A percentile compares a stretch with the other conserved stretches of the same genome.
Evolutionary conservation across 768 basidiomycete genomes (phyloP).

Genomic region (Naganishia kalamii): DNA sequence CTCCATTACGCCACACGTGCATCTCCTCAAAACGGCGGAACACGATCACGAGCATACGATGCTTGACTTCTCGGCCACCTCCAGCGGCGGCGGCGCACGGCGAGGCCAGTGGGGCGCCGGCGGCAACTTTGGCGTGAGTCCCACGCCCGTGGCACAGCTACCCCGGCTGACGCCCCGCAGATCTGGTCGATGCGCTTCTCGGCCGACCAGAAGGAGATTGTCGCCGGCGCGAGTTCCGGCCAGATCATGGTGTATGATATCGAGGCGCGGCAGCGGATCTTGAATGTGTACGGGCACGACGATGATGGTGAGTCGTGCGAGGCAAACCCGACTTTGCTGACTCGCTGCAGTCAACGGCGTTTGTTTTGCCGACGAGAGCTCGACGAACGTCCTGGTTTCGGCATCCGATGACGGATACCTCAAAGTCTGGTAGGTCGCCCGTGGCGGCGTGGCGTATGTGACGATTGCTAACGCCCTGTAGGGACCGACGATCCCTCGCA

Average conservation of each 20-base stretch:
- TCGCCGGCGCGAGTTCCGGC: slow-evolving; percentile 66
- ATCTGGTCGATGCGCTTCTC: slow-evolving; percentile 96
- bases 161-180: slow-evolving; percentile 51
- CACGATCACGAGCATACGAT: slow-evolving; percentile 40
- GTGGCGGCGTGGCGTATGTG: slow-evolving; percentile 76
- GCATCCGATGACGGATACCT: slow-evolving; percentile 90
- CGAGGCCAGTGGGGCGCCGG: slow-evolving; percentile 29
- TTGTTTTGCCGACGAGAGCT: slow-evolving; percentile 87
- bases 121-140: slow-evolving; percentile 41
- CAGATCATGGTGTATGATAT: slow-evolving; percentile 76
- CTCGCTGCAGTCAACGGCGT: slow-evolving; percentile 64
- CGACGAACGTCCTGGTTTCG: slow-evolving; percentile 88
- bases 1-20: slow-evolving; percentile 56
- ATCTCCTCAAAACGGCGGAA: slow-evolving; percentile 42
- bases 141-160: slow-evolving; percentile 22
- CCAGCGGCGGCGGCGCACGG: no score
- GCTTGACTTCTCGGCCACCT: slow-evolving; percentile 46
- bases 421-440: slow-evolving; percentile 85
- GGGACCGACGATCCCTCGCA: slow-evolving; percentile 55
- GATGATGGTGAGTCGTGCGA: slow-evolving; percentile 55
- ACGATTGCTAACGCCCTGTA: slow-evolving; percentile 30
- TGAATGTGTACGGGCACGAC: slow-evolving; percentile 77
- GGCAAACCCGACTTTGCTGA: background rate
- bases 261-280: slow-evolving; percentile 65
- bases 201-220: slow-evolving; percentile 88